Base-by-base conservation (phyloP, 495 filamentous ascomycete species). In the Talaromyces thailandensis region DNA sequence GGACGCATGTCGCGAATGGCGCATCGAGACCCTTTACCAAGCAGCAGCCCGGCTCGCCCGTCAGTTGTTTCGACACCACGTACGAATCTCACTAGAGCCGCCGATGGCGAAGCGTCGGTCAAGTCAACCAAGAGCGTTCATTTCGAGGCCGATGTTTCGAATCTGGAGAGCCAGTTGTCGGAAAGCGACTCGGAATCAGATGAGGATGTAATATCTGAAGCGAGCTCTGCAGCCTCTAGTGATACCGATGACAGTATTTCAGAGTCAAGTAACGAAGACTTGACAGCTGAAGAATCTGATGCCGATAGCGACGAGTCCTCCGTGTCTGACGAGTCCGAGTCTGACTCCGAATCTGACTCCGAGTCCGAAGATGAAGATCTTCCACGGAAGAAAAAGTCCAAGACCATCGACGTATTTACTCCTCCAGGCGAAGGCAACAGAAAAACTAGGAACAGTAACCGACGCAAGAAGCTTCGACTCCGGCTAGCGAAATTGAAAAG, bases 391-490 rank as follows among this genome's bases (percentile, higher is more conserved):
- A 35, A 40, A 50, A 16, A 16, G 29, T 18, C 21, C 18, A 67
- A 60, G 25, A 28, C 43, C 2, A 24, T 63, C 3, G 52, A 32
- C 7, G 68, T 68, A 25, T 50, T 65, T 8, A 73, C 70, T 21
- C 67, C 71, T 31, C 76, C 76, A 60, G 74, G 74, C 8, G 43
- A 74, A 40, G 84, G 85, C 29, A 80, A 72, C n/a, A 40, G 65
- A 9, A 63, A 66, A 53, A 89, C 86, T 2, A 78, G 77, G 52
- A 74, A 76, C 24, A 80, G 80, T 62, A 89, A 89, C 64, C 68
- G 72, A 11, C 77, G 86, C 37, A 76, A 75, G 60, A 79, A 77
- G 62, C 67, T 81, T 32, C 69, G 75, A 43, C 79, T 77, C 48
- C 74, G 68, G 53, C 70, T 87, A 0, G 70, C 67, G 5, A 76